Evolutionary conservation across 768 basidiomycete species (phyloP), one percentile per base, ranked within the genome.

Genomic region (Omphalotus guepiniiformis): DNA sequence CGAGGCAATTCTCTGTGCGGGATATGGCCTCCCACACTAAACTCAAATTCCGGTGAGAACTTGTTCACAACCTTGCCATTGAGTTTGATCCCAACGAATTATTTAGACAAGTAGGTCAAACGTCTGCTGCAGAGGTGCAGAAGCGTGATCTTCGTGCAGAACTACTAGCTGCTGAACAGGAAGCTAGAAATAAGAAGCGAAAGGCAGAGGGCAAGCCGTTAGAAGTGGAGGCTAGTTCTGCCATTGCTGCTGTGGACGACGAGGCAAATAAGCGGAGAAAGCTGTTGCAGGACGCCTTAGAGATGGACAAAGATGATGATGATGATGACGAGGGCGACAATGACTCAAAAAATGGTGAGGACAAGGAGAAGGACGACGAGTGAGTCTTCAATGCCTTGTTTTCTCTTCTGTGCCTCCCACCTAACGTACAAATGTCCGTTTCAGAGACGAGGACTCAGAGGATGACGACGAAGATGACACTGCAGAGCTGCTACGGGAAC

Each of bases 21-120:
- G 93, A 96, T 63, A 88, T 97, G 80, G 91, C 95, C 5, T 76
- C 91, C 2, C 89, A 97, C 64, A 99, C 95, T 1, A 95, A 96
- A 67, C 86, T 99, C 57, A 99, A 99, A 73, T 99, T 99, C 70
- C 84, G 95, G 84, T 89, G 50, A 47, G 78, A 61, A 16, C 22
- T 34, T 13, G 32, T n/a, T 29, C 28, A 18, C 19, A 7, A 22
- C 15, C 32, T 28, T 40, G 19, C 34, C 16, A 21, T 26, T 22
- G 9, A 18, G 15, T n/a, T 8, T 27, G 38, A 26, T 15, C 23
- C 11, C 18, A 37, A 16, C n/a, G n/a, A n/a, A 21, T 48, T 25
- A 5, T n/a, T 6, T 52, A 88, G 88, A 25, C 93, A 96, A 74
- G 79, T 87, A 2, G 95, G 95, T 7, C 95, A 99, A 65, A 93